Evolutionary conservation across 75 land plant species (phyloP).

Genomic region (Sequoiadendron giganteum): DNA sequence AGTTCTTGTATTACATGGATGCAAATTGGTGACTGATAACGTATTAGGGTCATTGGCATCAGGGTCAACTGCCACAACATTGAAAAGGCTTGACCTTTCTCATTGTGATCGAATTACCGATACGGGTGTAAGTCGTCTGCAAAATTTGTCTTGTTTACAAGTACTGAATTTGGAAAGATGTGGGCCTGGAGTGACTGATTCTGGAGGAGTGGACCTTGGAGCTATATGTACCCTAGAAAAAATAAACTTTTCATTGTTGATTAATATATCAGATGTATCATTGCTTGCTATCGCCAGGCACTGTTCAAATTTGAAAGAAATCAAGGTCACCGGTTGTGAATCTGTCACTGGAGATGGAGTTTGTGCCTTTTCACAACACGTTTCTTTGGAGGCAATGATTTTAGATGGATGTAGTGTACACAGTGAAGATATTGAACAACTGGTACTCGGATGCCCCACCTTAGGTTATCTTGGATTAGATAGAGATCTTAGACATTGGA

Average conservation of each 20-base stretch:
- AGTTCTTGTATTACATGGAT: slow-evolving; percentile 9
- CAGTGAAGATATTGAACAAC: slow-evolving; percentile 18
- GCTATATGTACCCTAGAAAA: neutral
- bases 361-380: slow-evolving; percentile 11
- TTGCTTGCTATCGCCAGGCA: slow-evolving; percentile 10
- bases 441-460: slow-evolving; percentile 6
- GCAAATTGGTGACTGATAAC: slow-evolving; percentile 11
- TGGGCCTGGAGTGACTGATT: slow-evolving; percentile 23
- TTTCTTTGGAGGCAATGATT: slow-evolving; percentile 14
- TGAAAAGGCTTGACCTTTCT: slow-evolving; percentile 12
- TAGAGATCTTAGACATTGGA: slow-evolving; percentile 12
- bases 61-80: slow-evolving; percentile 10
- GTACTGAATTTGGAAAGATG: slow-evolving; percentile 15
- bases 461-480: slow-evolving; percentile 19
- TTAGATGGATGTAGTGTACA: slow-evolving; percentile 9
- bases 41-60: slow-evolving; percentile 9
- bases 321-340: slow-evolving; percentile 18
- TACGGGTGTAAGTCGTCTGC: slow-evolving; percentile 4
- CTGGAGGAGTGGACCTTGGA: slow-evolving; percentile 1
- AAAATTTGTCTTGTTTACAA: slow-evolving; percentile 9
- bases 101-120: slow-evolving; percentile 20
- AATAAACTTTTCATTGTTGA: slow-evolving; percentile 20
- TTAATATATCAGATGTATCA: slow-evolving; percentile 18
- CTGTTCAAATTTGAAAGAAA: slow-evolving; percentile 18
- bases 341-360: slow-evolving; percentile 21